Percentiles rank a stretch among this genome's conserved stretches.
phyloP scores from a whole-genome alignment of 768 basidiomycete species.

The Trichaptum fuscoviolaceum region DNA sequence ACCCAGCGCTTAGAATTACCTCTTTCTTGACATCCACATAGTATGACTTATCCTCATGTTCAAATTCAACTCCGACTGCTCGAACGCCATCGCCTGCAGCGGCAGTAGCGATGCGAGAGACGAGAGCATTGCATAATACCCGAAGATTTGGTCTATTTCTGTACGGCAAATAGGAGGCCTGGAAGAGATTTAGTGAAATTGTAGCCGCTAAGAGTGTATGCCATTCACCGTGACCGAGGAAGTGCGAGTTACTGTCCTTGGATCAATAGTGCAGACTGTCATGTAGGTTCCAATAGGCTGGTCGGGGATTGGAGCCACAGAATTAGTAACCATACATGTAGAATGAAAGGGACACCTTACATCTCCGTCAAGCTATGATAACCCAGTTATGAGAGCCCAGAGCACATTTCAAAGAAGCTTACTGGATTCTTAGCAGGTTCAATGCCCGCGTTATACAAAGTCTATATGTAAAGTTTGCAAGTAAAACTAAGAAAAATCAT shows the following conservation, averaged over 20 bases:
- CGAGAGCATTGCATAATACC: conserved; percentile 23
- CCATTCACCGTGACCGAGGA: conserved; percentile 14
- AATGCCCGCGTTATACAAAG: neutral
- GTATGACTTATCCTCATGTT: conserved; percentile 23
- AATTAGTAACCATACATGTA: neutral
- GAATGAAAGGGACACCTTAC: neutral
- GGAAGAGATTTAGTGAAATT: conserved; percentile 20
- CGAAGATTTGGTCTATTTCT: conserved; percentile 24
- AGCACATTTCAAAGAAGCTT: neutral
- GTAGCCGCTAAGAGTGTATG: conserved; percentile 21
- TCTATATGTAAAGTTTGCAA: neutral
- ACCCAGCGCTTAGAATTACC: conserved; percentile 34
- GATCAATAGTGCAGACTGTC: conserved; percentile 9
- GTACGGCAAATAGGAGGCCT: conserved; percentile 22
- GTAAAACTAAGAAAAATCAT: neutral
- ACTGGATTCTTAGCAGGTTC: conserved; percentile 2
- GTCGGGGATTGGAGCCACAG: neutral
- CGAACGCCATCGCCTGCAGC: conserved; percentile 19
- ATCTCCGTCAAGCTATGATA: neutral
- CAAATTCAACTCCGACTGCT: conserved; percentile 46
- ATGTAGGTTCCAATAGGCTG: conserved; percentile 11
- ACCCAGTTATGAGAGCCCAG: neutral
- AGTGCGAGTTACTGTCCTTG: conserved; percentile 13
- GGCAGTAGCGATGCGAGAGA: conserved; percentile 22
- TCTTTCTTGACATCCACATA: conserved; percentile 39